These are phyloP conservation scores for Paecilomyces fulvus DNA, from an alignment of 2,329 filamentous ascomycete genomes.

Conservation along the genomic window DNA sequence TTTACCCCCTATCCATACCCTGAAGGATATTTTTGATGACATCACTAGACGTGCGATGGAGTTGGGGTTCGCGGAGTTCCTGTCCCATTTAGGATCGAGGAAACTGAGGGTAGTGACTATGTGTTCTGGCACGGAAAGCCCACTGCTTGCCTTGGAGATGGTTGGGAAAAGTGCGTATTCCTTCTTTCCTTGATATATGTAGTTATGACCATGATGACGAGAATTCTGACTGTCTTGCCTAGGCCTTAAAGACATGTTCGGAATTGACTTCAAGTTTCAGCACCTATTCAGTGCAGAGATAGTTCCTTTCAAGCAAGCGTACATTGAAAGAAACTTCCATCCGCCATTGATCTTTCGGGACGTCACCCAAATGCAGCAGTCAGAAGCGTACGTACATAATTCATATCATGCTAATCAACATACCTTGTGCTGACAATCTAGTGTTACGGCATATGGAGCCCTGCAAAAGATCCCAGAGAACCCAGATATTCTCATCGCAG, in stretches of 20 bases:
- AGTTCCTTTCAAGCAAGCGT: slow-evolving; percentile 55
- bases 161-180: slow-evolving; percentile 38
- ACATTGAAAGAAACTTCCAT: slow-evolving; percentile 53
- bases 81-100: slow-evolving; percentile 26
- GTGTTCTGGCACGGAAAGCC: slow-evolving; percentile 71
- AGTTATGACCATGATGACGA: background rate
- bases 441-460: slow-evolving; percentile 60
- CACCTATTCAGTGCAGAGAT: slow-evolving; percentile 59
- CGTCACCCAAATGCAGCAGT: slow-evolving; percentile 46
- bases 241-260: slow-evolving; percentile 20
- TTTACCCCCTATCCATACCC: slow-evolving; percentile 40
- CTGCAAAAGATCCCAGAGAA: slow-evolving; percentile 46
- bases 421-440: slow-evolving; percentile 18
- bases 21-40: slow-evolving; percentile 43
- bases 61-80: slow-evolving; percentile 25
- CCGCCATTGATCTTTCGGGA: slow-evolving; percentile 50
- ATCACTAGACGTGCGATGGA: slow-evolving; percentile 34
- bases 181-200: background rate
- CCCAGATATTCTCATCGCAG: slow-evolving; percentile 60
- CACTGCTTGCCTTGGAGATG: slow-evolving; percentile 56
- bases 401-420: slow-evolving; percentile 3
- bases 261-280: slow-evolving; percentile 35
- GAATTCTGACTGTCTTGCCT: background rate
- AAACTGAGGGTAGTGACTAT: slow-evolving; percentile 57
- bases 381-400: slow-evolving; percentile 39